Base-by-base conservation (phyloP, 2,329 filamentous ascomycete genomes). In the Neofusicoccum laricinum region DNA sequence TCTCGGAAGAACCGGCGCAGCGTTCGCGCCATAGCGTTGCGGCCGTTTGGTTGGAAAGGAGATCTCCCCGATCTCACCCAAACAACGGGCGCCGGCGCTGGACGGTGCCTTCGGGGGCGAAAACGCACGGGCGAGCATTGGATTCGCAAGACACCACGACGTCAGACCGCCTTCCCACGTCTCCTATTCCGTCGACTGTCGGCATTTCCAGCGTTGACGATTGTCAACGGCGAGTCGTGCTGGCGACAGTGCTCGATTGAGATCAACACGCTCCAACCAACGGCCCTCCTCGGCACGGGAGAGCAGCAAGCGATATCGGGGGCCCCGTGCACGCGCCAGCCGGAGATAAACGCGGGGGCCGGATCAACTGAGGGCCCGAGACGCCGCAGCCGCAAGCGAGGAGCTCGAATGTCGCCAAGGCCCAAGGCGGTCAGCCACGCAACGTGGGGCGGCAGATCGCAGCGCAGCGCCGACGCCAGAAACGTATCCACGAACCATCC, bases 101-200 rank as follows among this genome's bases (percentile, higher is more conserved):
- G 25, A 30, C 25, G 7, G 25, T 6, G 25, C 25, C 5, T 30
- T 30, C 7, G 25, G 25, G 25, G 4, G 25, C n/a, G n/a, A n/a
- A 30, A 30, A 30, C 53, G 53, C 53, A 58, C 53, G 53, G 53
- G 11, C 21, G 17, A 58, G 25, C 34, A 58, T 58, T 58, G 53
- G 53, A 43, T 43, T 40, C n/a, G 53, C 21, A 58, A n/a, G 19
- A 10, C 19, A 17, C 21, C 15, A 34, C 53, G 38, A 58, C 53
- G 53, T 45, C 53, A 58, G 53, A 58, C 53, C 53, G 53, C 53
- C 36, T 58, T 30, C 4, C 15, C n/a, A 7, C 53, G 15, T 17
- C 5, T 43, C 53, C 15, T 6, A 4, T 32, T 21, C 53, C 34
- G 38, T 15, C 30, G 25, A 15, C 11, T 6, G 14, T 11, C 11